phyloP scores from a whole-genome alignment of 164 flowering plant species.

The Magnolia officinalis region DNA sequence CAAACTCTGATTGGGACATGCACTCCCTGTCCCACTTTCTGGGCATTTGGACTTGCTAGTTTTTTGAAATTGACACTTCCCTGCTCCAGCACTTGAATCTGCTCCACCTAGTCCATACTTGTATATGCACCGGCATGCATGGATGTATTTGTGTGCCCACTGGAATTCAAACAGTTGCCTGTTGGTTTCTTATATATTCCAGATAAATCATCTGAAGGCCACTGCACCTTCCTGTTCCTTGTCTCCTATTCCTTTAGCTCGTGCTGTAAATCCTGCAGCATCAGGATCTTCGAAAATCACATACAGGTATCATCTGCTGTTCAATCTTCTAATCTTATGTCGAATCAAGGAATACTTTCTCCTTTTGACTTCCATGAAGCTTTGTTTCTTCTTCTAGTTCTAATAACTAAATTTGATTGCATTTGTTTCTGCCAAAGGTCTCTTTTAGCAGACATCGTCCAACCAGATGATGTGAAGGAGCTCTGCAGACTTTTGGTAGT shows the following conservation, averaged over 20 bases:
- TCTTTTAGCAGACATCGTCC: constrained; percentile 78
- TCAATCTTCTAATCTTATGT: neutral
- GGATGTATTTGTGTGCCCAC: neutral
- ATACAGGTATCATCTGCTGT: constrained; percentile 54
- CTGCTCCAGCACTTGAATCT: neutral
- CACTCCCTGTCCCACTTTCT: too few relatives aligned
- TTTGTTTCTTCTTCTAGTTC: neutral
- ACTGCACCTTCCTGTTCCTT: constrained; percentile 47
- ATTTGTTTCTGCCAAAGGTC: constrained; percentile 44
- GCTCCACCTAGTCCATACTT: neutral
- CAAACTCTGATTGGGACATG: neutral
- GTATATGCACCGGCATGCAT: neutral
- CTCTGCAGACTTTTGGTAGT: constrained; percentile 85
- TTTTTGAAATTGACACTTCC: neutral
- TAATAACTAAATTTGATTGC: neutral
- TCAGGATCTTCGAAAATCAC: constrained; percentile 69
- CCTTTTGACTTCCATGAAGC: neutral
- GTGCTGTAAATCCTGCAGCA: constrained; percentile 34
- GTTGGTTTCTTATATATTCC: constrained; percentile 17
- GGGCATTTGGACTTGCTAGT: neutral
- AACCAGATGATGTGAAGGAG: constrained; percentile 74
- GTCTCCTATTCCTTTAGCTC: constrained; percentile 44
- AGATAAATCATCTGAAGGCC: constrained; percentile 53
- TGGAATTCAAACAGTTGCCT: neutral
- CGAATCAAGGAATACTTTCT: neutral